Conservation (phyloP, 108 stramenopile species). For the Bacterosira constricta region DNA sequence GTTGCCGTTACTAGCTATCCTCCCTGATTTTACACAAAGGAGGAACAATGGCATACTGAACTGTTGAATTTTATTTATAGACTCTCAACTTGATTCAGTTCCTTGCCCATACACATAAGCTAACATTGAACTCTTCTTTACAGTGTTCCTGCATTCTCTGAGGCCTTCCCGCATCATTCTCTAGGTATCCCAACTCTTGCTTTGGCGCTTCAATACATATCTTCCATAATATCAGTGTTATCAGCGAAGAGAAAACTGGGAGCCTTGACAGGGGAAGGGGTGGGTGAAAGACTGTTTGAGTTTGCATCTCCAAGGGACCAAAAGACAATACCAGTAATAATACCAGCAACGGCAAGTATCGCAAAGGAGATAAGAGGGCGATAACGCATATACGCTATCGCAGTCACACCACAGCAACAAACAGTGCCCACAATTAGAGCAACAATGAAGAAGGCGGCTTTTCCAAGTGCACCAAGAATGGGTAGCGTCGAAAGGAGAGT, state of each 20-base stretch:
- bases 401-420: constrained; percentile 52
- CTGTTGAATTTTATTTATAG: no score
- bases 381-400: constrained; percentile 56
- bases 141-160: no score
- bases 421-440: constrained; percentile 46
- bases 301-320: constrained; percentile 37
- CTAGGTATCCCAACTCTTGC: no score
- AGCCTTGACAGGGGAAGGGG: not conserved
- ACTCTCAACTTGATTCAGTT: no score
- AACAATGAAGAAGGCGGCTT: constrained; percentile 47
- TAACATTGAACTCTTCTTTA: no score
- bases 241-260: not conserved
- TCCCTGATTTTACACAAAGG: no score
- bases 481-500: constrained; percentile 46
- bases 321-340: constrained; percentile 44
- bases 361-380: constrained; percentile 43
- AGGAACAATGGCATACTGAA: no score
- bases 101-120: no score
- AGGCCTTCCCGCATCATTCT: no score
- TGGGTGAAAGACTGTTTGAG: constrained; percentile 16
- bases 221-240: not conserved
- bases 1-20: no score
- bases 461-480: constrained; percentile 40
- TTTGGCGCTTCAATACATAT: no score
- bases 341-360: constrained; percentile 40